Percentiles rank a stretch among this genome's conserved stretches.
phyloP scores from a whole-genome alignment of 2,329 filamentous ascomycete species.

The Colletotrichum sp. region DNA sequence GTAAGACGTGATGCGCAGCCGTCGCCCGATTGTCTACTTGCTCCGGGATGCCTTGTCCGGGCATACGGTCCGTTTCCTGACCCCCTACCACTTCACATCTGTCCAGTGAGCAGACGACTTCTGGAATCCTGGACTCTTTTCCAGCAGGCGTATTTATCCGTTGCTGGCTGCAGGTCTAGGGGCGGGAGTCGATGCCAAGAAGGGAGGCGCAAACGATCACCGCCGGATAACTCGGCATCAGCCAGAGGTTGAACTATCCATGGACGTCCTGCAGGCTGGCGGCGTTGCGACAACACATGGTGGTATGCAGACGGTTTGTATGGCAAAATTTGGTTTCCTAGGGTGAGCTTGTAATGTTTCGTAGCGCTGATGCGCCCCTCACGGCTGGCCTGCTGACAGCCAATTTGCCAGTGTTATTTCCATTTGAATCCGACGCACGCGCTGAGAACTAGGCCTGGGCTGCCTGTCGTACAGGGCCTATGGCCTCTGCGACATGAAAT shows the following conservation, averaged over 20 bases:
- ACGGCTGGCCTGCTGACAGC: neutral
- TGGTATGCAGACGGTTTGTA: neutral
- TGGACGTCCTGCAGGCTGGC: neutral
- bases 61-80: neutral
- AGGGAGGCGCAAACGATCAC: slow-evolving; percentile 13
- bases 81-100: neutral
- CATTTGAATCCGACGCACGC: neutral
- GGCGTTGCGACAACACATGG: neutral
- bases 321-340: neutral
- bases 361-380: neutral
- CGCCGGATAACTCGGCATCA: slow-evolving; percentile 15
- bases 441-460: neutral
- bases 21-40: neutral
- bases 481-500: neutral
- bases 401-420: neutral
- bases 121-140: neutral
- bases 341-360: neutral
- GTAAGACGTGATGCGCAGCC: neutral
- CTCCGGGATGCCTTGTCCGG: neutral
- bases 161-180: neutral
- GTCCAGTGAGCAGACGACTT: neutral
- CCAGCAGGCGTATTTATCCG: neutral
- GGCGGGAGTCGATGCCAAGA: slow-evolving; percentile 15
- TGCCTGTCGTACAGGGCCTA: neutral
- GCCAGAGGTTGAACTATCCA: neutral